Percentiles rank a stretch among this genome's conserved stretches.
Conservation (phyloP, 2,329 filamentous ascomycete species). For the Sporothrix brasiliensis region DNA sequence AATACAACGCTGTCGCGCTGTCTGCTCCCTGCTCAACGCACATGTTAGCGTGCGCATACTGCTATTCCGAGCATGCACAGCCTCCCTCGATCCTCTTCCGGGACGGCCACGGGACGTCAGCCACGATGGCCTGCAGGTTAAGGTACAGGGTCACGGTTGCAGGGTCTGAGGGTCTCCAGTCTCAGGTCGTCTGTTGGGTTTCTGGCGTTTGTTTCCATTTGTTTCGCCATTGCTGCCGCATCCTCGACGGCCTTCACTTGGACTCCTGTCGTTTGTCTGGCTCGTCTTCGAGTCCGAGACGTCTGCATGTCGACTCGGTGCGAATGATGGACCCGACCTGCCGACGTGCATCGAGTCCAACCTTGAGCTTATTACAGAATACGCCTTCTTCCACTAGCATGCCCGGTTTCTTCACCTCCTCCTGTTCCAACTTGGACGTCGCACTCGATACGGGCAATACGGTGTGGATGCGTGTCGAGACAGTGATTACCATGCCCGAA, state of each 20-base stretch:
- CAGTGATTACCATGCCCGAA: conserved; percentile 5
- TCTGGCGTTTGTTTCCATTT: conserved; percentile 16
- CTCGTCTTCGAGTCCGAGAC: neutral
- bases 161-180: no score
- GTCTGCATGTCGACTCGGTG: neutral
- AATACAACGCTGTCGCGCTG: no score
- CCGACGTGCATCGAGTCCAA: neutral
- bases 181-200: neutral
- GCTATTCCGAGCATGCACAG: conserved; percentile 17
- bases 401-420: neutral
- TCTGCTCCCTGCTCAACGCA: no score
- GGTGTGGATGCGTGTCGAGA: neutral
- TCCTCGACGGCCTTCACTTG: neutral
- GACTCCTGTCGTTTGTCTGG: neutral
- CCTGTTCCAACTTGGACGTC: neutral
- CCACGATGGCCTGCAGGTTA: conserved; percentile 5
- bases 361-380: neutral
- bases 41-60: no score
- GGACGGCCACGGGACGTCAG: neutral
- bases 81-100: conserved; percentile 19
- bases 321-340: neutral
- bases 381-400: neutral
- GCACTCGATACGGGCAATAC: conserved; percentile 11
- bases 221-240: neutral
- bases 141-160: neutral